Evolutionary conservation across 2,329 filamentous ascomycete genomes (phyloP).

Genomic region (Cladorrhinum sp.): DNA sequence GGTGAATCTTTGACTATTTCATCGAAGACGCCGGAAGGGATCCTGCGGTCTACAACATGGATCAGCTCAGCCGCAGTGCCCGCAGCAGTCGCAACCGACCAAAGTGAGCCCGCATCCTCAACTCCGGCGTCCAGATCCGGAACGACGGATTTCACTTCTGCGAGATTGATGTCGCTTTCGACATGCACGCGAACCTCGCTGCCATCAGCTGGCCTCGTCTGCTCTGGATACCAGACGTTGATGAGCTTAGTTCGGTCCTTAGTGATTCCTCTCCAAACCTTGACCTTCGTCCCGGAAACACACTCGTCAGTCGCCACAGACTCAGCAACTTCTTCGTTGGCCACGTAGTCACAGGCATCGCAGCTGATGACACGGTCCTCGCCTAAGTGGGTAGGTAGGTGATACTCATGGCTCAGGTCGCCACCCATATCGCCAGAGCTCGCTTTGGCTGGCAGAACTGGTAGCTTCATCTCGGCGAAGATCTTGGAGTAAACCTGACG

Average conservation of each 20-base stretch:
- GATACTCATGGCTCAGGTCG: conserved; percentile 90
- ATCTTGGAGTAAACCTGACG: conserved; percentile 70
- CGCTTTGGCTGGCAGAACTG: conserved; percentile 80
- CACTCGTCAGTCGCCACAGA: conserved; percentile 25
- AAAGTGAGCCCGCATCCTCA: conserved; percentile 55
- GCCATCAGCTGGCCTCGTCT: conserved; percentile 13
- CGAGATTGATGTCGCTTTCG: conserved; percentile 43
- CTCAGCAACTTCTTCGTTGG: conserved; percentile 81
- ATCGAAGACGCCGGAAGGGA: background rate
- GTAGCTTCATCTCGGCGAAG: conserved; percentile 79
- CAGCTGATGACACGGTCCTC: conserved; percentile 85
- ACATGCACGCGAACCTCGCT: conserved; percentile 24
- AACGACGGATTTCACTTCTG: conserved; percentile 63
- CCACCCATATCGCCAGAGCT: conserved; percentile 97
- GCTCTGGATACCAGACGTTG: conserved; percentile 63
- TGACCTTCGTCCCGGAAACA: conserved; percentile 18
- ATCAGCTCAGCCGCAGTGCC: conserved; percentile 28
- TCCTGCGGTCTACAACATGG: conserved; percentile 38
- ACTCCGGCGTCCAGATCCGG: conserved; percentile 70
- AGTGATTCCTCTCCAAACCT: conserved; percentile 62
- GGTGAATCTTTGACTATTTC: conserved; percentile 13
- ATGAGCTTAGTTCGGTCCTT: conserved; percentile 66
- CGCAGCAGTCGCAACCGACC: conserved; percentile 40
- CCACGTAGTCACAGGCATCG: conserved; percentile 67
- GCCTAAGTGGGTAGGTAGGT: conserved; percentile 73